These are phyloP conservation scores for Cutaneotrichosporon mucoides DNA, from an alignment of 1,284 basidiomycete genomes.

Conservation along the genomic window DNA sequence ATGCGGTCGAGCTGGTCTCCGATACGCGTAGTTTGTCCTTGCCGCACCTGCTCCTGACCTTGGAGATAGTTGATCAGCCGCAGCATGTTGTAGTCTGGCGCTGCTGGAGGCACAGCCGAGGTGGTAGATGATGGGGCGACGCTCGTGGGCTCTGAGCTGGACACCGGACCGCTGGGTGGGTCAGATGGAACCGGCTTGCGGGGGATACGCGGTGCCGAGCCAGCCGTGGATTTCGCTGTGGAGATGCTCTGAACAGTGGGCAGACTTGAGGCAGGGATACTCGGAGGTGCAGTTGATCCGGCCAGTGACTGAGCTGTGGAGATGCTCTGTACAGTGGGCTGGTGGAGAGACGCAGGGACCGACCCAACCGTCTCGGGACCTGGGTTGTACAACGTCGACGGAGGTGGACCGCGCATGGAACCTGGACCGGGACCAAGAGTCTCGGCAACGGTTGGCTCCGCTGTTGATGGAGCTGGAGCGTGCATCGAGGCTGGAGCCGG, in stretches of 20 bases:
- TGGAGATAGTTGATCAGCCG: constrained; percentile 36
- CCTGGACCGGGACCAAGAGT: neutral
- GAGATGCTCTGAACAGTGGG: neutral
- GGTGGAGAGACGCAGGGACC: neutral
- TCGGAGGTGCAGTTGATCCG: neutral
- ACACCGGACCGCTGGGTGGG: neutral
- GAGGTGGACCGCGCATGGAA: neutral
- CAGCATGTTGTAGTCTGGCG: constrained; percentile 10
- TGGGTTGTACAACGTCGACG: neutral
- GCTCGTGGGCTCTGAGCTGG: neutral
- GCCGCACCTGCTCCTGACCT: constrained; percentile 39
- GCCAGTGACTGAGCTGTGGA: constrained; percentile 28
- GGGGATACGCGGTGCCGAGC: constrained; percentile 15
- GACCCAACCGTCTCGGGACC: constrained; percentile 4
- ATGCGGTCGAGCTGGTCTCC: constrained; percentile 44
- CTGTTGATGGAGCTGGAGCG: neutral
- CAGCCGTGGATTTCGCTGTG: neutral
- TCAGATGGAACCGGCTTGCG: constrained; percentile 27
- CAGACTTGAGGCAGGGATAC: neutral
- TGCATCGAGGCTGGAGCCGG: neutral
- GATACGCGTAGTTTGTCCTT: constrained; percentile 35
- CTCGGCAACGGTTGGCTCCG: constrained; percentile 2
- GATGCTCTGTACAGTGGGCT: constrained; percentile 14
- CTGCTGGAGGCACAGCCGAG: neutral
- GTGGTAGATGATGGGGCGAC: constrained; percentile 1